phyloP scores from a whole-genome alignment of 1,284 basidiomycete species.

The Golubevia sp. region DNA sequence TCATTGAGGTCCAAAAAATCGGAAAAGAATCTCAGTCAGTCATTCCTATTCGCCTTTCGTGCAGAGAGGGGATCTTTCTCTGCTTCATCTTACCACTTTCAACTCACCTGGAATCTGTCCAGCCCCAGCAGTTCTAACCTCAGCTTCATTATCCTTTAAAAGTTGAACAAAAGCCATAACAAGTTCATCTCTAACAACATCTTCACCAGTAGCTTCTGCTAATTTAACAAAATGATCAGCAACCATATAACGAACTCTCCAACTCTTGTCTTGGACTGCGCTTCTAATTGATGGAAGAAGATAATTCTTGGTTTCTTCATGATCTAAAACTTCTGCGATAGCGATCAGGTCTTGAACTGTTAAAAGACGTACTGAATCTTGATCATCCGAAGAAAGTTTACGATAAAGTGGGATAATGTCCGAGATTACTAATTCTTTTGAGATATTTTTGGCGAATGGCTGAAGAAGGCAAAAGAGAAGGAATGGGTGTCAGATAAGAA shows the following conservation, averaged over 20 bases:
- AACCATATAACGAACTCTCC: constrained; percentile 99
- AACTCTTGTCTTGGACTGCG: constrained; percentile 93
- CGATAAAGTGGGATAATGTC: constrained; percentile 93
- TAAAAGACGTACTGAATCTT: constrained; percentile 93
- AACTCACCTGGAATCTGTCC: constrained; percentile 96
- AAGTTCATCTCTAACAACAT: constrained; percentile 91
- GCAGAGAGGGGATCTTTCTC: too few species aligned
- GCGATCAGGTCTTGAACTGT: constrained; percentile 96
- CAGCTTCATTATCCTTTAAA: constrained; percentile 97
- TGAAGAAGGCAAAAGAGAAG: not conserved
- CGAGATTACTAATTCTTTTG: constrained; percentile 66
- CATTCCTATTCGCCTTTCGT: not conserved
- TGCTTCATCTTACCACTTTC: too few species aligned
- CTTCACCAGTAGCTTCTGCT: constrained; percentile 85
- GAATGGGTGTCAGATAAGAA: not conserved
- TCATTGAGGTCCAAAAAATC: not conserved
- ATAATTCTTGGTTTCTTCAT: constrained; percentile 87
- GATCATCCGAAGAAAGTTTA: constrained; percentile 92
- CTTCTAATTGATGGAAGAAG: constrained; percentile 77
- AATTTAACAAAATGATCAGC: constrained; percentile 97
- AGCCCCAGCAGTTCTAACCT: constrained; percentile 93
- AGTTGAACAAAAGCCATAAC: constrained; percentile 91
- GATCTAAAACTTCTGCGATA: constrained; percentile 81
- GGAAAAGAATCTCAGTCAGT: not conserved
- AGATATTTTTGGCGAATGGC: constrained; percentile 57